Evolutionary conservation across 768 basidiomycete genomes (phyloP).

Genomic region (Coprinopsis sp.): DNA sequence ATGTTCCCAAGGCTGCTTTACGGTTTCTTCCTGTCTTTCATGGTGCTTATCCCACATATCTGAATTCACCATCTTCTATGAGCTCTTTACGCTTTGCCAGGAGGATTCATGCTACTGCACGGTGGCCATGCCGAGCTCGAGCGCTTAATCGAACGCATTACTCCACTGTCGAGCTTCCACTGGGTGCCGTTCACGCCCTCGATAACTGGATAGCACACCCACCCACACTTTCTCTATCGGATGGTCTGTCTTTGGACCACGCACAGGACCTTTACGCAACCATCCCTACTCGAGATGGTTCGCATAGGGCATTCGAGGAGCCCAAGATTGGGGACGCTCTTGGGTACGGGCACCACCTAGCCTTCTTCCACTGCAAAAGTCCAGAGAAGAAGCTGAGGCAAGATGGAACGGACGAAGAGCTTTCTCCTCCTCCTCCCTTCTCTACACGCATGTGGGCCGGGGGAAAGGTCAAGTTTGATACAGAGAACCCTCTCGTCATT

Average conservation of each 20-base stretch:
- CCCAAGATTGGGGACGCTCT: slow-evolving; percentile 41
- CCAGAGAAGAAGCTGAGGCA: slow-evolving; percentile 51
- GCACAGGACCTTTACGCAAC: slow-evolving; percentile 63
- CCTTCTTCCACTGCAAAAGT: slow-evolving; percentile 66
- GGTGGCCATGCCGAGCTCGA: not conserved
- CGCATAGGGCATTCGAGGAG: slow-evolving; percentile 34
- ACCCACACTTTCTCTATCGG: slow-evolving; percentile 41
- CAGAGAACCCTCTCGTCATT: slow-evolving; percentile 40
- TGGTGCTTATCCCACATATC: too few species aligned
- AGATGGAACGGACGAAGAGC: slow-evolving; percentile 72
- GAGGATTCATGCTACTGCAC: too few species aligned
- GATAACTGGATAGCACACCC: slow-evolving; percentile 53
- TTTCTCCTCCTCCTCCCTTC: slow-evolving; percentile 70
- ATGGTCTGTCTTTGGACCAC: slow-evolving; percentile 51
- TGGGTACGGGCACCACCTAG: slow-evolving; percentile 64
- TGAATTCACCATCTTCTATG: too few species aligned
- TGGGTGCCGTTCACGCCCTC: slow-evolving; percentile 17
- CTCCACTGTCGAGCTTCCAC: not conserved
- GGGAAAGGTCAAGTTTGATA: slow-evolving; percentile 62
- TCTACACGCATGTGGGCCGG: slow-evolving; percentile 81
- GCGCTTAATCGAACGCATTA: not conserved
- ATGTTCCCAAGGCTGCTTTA: not conserved
- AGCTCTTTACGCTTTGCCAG: not conserved
- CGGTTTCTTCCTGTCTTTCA: not conserved
- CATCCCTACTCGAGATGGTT: slow-evolving; percentile 68